Percentiles rank a stretch among this genome's conserved stretches.
These are phyloP conservation scores for Malbranchea zuffiana DNA, from an alignment of 2,329 filamentous ascomycete species.

Conservation along the genomic window DNA sequence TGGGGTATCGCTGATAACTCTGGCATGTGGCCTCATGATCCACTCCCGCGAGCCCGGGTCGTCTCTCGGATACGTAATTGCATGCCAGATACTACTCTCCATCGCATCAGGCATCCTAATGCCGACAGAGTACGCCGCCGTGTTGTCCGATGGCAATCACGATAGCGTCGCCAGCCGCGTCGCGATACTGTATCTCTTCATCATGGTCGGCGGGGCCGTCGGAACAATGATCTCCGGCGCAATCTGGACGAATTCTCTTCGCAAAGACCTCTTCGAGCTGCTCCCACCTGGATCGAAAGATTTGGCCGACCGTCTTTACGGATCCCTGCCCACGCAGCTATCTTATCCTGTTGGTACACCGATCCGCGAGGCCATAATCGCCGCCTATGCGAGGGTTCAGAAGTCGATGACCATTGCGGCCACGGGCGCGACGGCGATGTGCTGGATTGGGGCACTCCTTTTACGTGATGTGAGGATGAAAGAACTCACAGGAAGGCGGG, in stretches of 20 bases:
- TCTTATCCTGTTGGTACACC: slow-evolving; percentile 31
- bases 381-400: slow-evolving; percentile 39
- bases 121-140: slow-evolving; percentile 43
- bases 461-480: not conserved
- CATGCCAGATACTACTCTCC: slow-evolving; percentile 44
- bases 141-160: slow-evolving; percentile 43
- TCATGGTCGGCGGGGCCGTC: slow-evolving; percentile 21
- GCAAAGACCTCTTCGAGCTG: slow-evolving; percentile 8
- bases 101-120: slow-evolving; percentile 41
- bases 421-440: slow-evolving; percentile 1
- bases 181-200: slow-evolving; percentile 19
- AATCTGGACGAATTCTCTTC: slow-evolving; percentile 23
- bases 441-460: not conserved
- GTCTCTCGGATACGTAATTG: slow-evolving; percentile 40
- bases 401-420: slow-evolving; percentile 29
- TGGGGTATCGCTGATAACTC: slow-evolving; percentile 39
- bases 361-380: slow-evolving; percentile 33
- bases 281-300: slow-evolving; percentile 14
- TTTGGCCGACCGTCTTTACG: slow-evolving; percentile 16
- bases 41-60: slow-evolving; percentile 39
- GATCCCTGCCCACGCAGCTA: slow-evolving; percentile 15
- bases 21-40: slow-evolving; percentile 44
- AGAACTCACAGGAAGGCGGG: too few relatives aligned
- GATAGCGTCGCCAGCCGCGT: slow-evolving; percentile 37
- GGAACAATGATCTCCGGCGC: slow-evolving; percentile 20